Conservation (phyloP, 805 yeast species). For the Candida endomychidarum region DNA sequence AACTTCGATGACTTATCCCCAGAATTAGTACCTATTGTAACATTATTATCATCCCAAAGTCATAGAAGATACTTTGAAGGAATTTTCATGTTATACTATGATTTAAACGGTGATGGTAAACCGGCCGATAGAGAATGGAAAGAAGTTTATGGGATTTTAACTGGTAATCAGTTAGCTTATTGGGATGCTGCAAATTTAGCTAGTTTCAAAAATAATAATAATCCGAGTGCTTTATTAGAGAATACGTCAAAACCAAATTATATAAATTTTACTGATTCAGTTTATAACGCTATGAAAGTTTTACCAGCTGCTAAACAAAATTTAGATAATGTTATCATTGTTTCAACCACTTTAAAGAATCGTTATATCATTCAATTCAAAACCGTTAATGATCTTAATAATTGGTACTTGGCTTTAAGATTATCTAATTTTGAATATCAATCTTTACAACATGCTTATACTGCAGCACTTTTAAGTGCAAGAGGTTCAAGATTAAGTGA, state of each 20-base stretch:
- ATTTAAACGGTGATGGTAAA: slow-evolving; percentile 79
- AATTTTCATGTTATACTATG: slow-evolving; percentile 69
- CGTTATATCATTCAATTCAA: slow-evolving; percentile 80
- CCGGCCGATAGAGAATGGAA: slow-evolving; percentile 85
- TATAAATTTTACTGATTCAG: slow-evolving; percentile 88
- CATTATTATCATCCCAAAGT: slow-evolving; percentile 68
- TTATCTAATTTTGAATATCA: slow-evolving; percentile 78
- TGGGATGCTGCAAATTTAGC: slow-evolving; percentile 81
- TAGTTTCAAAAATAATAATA: slow-evolving; percentile 40
- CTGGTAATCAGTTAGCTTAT: slow-evolving; percentile 87
- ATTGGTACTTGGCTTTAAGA: slow-evolving; percentile 84
- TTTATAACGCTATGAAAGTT: slow-evolving; percentile 66
- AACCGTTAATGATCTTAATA: slow-evolving; percentile 57
- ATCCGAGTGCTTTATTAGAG: slow-evolving; percentile 53
- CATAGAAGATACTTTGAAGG: slow-evolving; percentile 79
- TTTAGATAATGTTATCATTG: slow-evolving; percentile 75
- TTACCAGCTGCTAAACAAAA: slow-evolving; percentile 65
- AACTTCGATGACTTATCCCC: slow-evolving; percentile 33
- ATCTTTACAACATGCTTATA: slow-evolving; percentile 89
- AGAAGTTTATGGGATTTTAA: slow-evolving; percentile 87
- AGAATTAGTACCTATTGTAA: slow-evolving; percentile 67
- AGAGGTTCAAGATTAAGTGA: slow-evolving; percentile 86
- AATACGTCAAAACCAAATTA: slow-evolving; percentile 79
- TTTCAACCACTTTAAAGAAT: slow-evolving; percentile 90
- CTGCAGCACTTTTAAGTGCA: slow-evolving; percentile 92